Percentiles rank a stretch among this genome's conserved stretches.
These are phyloP conservation scores for Phytophthora uliginosa DNA, from an alignment of 352 stramenopile species.

Conservation along the genomic window DNA sequence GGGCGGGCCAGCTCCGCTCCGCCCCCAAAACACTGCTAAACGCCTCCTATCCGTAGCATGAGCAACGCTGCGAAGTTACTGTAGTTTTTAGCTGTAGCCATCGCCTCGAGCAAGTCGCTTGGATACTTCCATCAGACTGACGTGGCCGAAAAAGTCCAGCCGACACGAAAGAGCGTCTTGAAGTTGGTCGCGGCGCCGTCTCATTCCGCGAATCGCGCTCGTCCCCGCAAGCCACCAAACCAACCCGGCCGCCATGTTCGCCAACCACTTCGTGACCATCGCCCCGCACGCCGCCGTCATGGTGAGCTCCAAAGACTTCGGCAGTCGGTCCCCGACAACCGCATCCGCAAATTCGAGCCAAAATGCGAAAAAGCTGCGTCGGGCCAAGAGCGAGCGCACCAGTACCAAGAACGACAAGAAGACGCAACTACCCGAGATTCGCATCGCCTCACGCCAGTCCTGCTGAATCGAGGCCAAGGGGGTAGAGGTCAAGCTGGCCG, in stretches of 20 bases:
- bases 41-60: neutral
- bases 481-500: neutral
- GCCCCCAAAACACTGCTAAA: neutral
- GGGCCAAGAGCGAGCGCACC: conserved; percentile 29
- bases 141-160: conserved; percentile 21
- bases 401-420: conserved; percentile 7
- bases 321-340: conserved; percentile 5
- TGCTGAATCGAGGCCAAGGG: conserved; percentile 16
- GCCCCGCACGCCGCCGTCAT: conserved; percentile 39
- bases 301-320: conserved; percentile 19
- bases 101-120: neutral
- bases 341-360: neutral
- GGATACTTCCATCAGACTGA: neutral
- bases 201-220: conserved; percentile 42
- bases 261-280: conserved; percentile 46
- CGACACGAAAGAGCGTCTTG: conserved; percentile 26
- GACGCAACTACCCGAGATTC: conserved; percentile 15
- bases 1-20: neutral
- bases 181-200: conserved; percentile 21
- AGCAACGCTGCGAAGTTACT: neutral
- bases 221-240: conserved; percentile 2
- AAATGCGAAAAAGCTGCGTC: conserved; percentile 17
- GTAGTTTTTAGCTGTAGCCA: neutral
- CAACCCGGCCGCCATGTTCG: conserved; percentile 30
- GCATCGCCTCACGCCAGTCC: conserved; percentile 23